Base-by-base conservation (phyloP, 192 early-diverging fungal species). In the Coemansia sp. region DNA sequence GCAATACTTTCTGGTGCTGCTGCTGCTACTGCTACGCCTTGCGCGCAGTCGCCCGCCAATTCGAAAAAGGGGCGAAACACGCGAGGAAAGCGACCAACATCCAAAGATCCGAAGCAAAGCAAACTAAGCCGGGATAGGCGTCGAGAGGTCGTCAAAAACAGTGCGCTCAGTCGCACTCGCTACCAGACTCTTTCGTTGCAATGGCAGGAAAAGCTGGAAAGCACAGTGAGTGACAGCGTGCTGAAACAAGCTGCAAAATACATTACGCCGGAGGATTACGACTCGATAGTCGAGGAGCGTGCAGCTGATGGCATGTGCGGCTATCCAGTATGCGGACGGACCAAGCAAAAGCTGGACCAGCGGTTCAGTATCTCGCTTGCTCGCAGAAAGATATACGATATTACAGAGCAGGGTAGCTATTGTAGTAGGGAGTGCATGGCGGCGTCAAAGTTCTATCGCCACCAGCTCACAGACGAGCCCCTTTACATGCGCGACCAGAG, bases 321-420 rank as follows among this genome's bases (percentile, higher is more conserved):
- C 2, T 96, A 94, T 61, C 92, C 94, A 23, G 70, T 96, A 17
- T 96, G 94, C 70, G 48, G 57, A n/a, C 67, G 81, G 13, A 36
- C 20, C 17, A 14, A 62, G 4, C 59, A 69, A 19, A 61, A 59
- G 49, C 25, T 55, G 3, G 59, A 63, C 41, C 50, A 73, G 25
- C 63, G 53, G 65, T 94, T 84, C 65, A 79, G 85, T 25, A 93
- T 96, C 61, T 91, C 91, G 3, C 55, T 87, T 35, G 65, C 66
- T 3, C 85, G 87, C 25, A 84, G 87, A 40, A 93, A 94, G 74
- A 87, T 96, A 6, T 94, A 84, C 65, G 92, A 94, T 69, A 84
- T 88, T 4, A 81, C 85, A 0, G 87, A 89, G 46, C 76, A 90
- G 9, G 80, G 83, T 35, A 65, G 71, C 45, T 96, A 83, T 63